A percentile compares a stretch with the other conserved stretches of the same genome.
Evolutionary conservation across 176 grass and related monocot genomes (phyloP).

Genomic region (Paspalum notatum): DNA sequence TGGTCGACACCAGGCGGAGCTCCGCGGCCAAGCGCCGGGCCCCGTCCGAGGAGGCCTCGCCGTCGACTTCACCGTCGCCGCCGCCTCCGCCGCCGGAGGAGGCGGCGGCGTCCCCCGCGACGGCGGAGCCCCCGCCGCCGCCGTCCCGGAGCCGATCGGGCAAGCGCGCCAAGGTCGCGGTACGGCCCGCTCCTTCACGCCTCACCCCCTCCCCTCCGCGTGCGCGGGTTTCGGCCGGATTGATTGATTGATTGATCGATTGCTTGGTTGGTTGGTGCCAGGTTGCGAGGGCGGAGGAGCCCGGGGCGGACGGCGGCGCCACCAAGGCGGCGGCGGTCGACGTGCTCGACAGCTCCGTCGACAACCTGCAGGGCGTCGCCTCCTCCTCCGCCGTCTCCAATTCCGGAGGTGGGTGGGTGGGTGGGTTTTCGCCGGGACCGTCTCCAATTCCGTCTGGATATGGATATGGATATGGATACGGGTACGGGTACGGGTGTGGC

Average conservation of each 20-base stretch:
- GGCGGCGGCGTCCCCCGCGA: not conserved
- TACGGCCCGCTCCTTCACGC: not conserved
- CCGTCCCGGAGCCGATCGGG: slow-evolving; percentile 37
- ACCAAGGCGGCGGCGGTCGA: slow-evolving; percentile 5
- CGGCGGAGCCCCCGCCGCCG: not conserved
- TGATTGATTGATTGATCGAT: not conserved
- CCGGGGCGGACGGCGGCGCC: not conserved
- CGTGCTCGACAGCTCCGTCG: slow-evolving; percentile 30
- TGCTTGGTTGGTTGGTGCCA: slow-evolving; percentile 28
- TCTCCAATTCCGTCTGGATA: not conserved
- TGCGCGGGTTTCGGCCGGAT: not conserved
- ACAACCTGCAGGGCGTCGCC: slow-evolving; percentile 2
- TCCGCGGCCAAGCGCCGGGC: slow-evolving; percentile 35
- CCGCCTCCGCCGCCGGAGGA: not conserved
- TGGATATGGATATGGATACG: too few relatives aligned
- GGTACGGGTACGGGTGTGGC: too few relatives aligned
- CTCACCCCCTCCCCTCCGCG: not conserved
- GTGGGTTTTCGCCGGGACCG: not conserved
- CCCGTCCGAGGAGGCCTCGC: not conserved
- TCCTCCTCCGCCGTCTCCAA: slow-evolving; percentile 38
- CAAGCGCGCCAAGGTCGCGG: slow-evolving; percentile 63
- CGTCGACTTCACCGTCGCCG: not conserved
- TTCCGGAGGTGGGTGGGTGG: slow-evolving; percentile 7
- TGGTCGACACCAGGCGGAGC: slow-evolving; percentile 78
- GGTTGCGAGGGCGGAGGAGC: slow-evolving; percentile 19